Evolutionary conservation across 345 rosid species (phyloP), one percentile per base, ranked within the genome.

Genomic region (Lumnitzera littorea): DNA sequence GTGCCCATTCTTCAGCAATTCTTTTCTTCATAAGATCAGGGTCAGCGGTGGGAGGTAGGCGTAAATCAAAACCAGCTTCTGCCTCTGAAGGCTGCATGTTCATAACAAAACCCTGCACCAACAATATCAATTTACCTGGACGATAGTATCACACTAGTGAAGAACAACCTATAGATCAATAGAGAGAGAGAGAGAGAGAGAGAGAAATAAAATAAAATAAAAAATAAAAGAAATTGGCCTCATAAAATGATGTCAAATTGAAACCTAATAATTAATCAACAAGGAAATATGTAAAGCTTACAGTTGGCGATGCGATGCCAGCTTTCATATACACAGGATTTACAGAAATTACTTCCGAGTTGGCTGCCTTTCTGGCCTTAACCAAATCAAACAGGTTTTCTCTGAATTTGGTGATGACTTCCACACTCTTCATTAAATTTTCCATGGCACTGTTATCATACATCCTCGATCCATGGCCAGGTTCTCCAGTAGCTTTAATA

Each of bases 11-110:
- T 58, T 87, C 80, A 17, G 75, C 78, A 72, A 89, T 84, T 70
- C 77, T 87, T 73, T 60, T 85, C 73, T 47, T 82, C 53, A 92
- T 25, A 63, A 56, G 66, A 74, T 78, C 84, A 0, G 87, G 90
- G 61, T 92, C 97, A 0, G 77, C 66, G 12, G 85, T 78, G 48
- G 99, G 97, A 20, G 99, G 88, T 67, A 94, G 60, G 74, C 97
- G 83, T 52, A 88, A 5, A 67, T 87, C 86, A 75, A 81, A 90
- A 11, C 99, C 97, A 24, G 96, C 97, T 78, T 84, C 91, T n/a
- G 95, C 97, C 17, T 85, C 97, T 1, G 97, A 87, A 56, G 95
- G 97, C 49, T 89, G 97, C 91, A 89, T 66, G 74, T 89, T 94
- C 91, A 94, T 94, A 58, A 86, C 89, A 79, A 80, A 89, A 2